phyloP scores from a whole-genome alignment of 805 yeast genomes.

The Scheffersomyces lignosus region DNA sequence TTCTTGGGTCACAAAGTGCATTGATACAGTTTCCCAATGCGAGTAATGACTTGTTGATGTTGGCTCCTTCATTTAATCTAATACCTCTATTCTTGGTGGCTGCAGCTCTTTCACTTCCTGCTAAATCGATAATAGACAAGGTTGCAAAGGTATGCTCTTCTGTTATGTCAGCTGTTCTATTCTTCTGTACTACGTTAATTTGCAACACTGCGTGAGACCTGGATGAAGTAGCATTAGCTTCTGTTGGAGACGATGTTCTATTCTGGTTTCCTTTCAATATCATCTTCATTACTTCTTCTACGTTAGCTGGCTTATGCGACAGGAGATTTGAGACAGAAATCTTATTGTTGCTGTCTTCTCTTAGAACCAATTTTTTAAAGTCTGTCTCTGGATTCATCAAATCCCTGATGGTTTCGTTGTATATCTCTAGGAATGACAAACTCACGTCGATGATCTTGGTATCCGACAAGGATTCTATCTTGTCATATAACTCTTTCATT shows the following conservation, averaged over 20 bases:
- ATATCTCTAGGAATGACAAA: conserved; percentile 79
- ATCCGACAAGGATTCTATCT: conserved; percentile 57
- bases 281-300: conserved; percentile 77
- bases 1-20: conserved; percentile 76
- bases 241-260: conserved; percentile 84
- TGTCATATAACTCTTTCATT: conserved; percentile 68
- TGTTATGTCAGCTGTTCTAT: conserved; percentile 58
- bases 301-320: conserved; percentile 57
- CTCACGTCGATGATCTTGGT: conserved; percentile 59
- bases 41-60: conserved; percentile 81
- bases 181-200: conserved; percentile 63
- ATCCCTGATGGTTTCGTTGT: conserved; percentile 87
- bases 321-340: conserved; percentile 74
- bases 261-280: conserved; percentile 69
- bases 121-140: conserved; percentile 83
- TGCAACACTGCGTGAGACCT: conserved; percentile 94
- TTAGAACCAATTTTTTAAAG: conserved; percentile 50
- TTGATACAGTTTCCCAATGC: conserved; percentile 94
- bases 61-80: conserved; percentile 87
- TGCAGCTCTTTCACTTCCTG: conserved; percentile 94
- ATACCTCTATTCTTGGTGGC: conserved; percentile 84
- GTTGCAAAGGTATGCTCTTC: conserved; percentile 78
- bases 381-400: conserved; percentile 58
- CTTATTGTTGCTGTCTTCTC: conserved; percentile 68
- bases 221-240: conserved; percentile 87